Conservation (phyloP, 2,329 filamentous ascomycete genomes). For the Fusarium sp. region DNA sequence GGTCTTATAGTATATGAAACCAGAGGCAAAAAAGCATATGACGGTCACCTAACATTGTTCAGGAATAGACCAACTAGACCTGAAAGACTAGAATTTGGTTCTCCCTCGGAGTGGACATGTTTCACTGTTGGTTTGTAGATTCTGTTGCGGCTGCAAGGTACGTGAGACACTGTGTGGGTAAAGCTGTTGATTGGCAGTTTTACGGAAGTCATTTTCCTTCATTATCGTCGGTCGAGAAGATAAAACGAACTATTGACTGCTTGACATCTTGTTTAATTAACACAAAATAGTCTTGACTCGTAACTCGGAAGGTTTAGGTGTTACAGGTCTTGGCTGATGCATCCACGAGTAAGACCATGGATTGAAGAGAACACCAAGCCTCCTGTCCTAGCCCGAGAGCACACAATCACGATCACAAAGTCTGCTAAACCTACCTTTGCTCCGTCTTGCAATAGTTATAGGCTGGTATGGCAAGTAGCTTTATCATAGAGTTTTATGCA, state of each 20-base stretch:
- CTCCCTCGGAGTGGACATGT: conserved; percentile 29
- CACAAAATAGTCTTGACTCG: too few species aligned
- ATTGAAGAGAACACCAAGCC: too few species aligned
- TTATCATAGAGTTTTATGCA: too few species aligned
- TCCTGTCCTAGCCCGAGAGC: too few species aligned
- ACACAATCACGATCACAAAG: background rate
- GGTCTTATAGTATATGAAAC: conserved; percentile 14
- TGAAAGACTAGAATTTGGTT: conserved; percentile 13
- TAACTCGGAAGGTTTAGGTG: too few species aligned
- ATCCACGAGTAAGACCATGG: too few species aligned
- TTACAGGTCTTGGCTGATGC: too few species aligned
- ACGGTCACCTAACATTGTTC: conserved; percentile 2
- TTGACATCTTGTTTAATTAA: too few species aligned
- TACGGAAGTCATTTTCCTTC: background rate
- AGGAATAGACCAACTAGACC: conserved; percentile 3
- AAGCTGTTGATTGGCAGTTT: background rate
- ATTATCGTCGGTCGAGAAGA: too few species aligned
- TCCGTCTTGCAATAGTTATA: too few species aligned
- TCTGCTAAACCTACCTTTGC: background rate
- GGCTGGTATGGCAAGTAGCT: too few species aligned
- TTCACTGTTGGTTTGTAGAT: conserved; percentile 18
- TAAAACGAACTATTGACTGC: too few species aligned
- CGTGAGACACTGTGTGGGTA: conserved; percentile 32
- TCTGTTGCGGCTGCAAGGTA: conserved; percentile 36
- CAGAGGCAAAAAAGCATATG: background rate